These are phyloP conservation scores for Senecio squalidus DNA, from an alignment of 140 eudicot genomes.

Conservation along the genomic window DNA sequence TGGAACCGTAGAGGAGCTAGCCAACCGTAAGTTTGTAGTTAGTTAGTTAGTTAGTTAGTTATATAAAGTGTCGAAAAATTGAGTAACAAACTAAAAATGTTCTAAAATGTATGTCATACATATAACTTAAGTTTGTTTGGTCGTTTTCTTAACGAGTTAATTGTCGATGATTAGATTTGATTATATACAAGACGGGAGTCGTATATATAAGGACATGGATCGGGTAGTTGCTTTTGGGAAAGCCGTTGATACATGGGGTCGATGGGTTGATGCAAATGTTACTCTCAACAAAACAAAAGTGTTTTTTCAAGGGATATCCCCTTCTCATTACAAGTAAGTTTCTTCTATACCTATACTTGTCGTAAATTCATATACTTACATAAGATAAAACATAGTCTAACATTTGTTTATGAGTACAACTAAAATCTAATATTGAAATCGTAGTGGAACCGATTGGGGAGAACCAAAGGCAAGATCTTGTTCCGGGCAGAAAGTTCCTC, in stretches of 20 bases:
- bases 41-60: too few relatives aligned
- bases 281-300: slow-evolving; percentile 36
- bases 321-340: slow-evolving; percentile 63
- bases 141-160: background rate
- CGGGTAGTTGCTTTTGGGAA: slow-evolving; percentile 48
- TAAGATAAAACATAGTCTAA: background rate
- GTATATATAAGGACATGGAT: slow-evolving; percentile 46
- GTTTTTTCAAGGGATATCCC: slow-evolving; percentile 64
- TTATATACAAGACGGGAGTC: slow-evolving; percentile 40
- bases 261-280: slow-evolving; percentile 42
- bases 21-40: slow-evolving; percentile 54
- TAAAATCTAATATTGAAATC: background rate
- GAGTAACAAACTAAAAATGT: too few relatives aligned
- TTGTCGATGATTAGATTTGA: slow-evolving; percentile 43
- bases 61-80: too few relatives aligned
- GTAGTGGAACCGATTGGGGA: slow-evolving; percentile 59
- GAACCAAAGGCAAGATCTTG: slow-evolving; percentile 45
- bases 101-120: too few relatives aligned
- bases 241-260: slow-evolving; percentile 54
- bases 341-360: background rate
- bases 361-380: background rate
- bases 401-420: background rate
- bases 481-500: slow-evolving; percentile 35
- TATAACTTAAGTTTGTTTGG: too few relatives aligned
- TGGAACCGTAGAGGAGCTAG: slow-evolving; percentile 60